These are phyloP conservation scores for Blastocrithidia nonstop DNA, from an alignment of 208 protist genomes.

Conservation along the genomic window DNA sequence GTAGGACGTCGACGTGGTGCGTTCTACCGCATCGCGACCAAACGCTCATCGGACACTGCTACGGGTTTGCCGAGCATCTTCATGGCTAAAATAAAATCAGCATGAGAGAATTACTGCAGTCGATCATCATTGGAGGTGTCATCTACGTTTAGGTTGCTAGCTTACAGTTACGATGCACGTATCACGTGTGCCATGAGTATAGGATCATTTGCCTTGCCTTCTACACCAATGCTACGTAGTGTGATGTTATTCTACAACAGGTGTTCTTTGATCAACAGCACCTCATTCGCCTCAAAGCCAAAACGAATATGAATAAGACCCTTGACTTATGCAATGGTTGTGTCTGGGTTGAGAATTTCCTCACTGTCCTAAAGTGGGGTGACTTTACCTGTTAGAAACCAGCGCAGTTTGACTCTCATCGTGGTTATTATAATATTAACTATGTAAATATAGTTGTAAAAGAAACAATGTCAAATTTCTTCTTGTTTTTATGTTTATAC, in stretches of 20 bases:
- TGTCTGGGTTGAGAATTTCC: slow-evolving; percentile 38
- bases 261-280: slow-evolving; percentile 25
- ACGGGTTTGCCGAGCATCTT: slow-evolving; percentile 60
- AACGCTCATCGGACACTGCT: slow-evolving; percentile 38
- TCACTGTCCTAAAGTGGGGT: slow-evolving; percentile 38
- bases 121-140: slow-evolving; percentile 40
- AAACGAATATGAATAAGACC: slow-evolving; percentile 71
- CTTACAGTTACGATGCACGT: slow-evolving; percentile 29
- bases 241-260: slow-evolving; percentile 36
- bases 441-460: not conserved
- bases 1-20: slow-evolving; percentile 42
- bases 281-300: slow-evolving; percentile 47
- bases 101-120: slow-evolving; percentile 65
- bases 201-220: slow-evolving; percentile 19
- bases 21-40: slow-evolving; percentile 34
- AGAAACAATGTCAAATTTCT: too few species aligned
- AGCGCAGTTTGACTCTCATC: slow-evolving; percentile 54
- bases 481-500: too few species aligned
- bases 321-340: slow-evolving; percentile 66
- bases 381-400: slow-evolving; percentile 53
- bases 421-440: not conserved
- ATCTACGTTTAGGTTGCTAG: slow-evolving; percentile 23
- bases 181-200: slow-evolving; percentile 41
- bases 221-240: slow-evolving; percentile 24
- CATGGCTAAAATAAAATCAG: slow-evolving; percentile 62